Conservation (phyloP, 1,284 basidiomycete genomes). For the Cutaneotrichosporon dermatis region DNA sequence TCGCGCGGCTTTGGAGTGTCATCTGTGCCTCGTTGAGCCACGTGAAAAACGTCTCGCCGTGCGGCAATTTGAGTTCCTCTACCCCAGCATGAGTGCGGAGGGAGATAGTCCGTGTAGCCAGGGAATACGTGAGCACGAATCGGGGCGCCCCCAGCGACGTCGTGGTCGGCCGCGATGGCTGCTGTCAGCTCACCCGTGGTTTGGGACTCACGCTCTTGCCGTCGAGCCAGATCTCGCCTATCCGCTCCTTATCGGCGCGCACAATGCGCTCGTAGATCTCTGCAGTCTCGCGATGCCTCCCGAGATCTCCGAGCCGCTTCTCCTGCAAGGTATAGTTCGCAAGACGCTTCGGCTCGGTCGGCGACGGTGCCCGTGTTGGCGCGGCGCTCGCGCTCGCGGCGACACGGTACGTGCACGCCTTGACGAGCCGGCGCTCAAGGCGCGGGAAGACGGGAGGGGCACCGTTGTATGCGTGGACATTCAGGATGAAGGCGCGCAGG, state of each 20-base stretch:
- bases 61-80: conserved; percentile 12
- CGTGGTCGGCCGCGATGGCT: conserved; percentile 43
- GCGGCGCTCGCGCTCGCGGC: conserved; percentile 20
- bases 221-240: conserved; percentile 54
- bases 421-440: conserved; percentile 28
- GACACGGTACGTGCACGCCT: conserved; percentile 41
- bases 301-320: conserved; percentile 17
- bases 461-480: conserved; percentile 31
- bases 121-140: conserved; percentile 45
- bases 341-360: neutral
- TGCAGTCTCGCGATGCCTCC: conserved; percentile 28
- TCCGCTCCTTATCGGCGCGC: conserved; percentile 22
- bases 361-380: conserved; percentile 14
- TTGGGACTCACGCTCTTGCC: conserved; percentile 43
- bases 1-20: conserved; percentile 12
- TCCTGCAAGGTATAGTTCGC: conserved; percentile 23
- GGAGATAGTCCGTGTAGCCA: conserved; percentile 32
- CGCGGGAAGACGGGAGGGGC: conserved; percentile 32
- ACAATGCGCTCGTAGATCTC: conserved; percentile 50
- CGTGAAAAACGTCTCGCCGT: conserved; percentile 42
- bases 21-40: conserved; percentile 38
- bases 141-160: conserved; percentile 39
- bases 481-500: conserved; percentile 44
- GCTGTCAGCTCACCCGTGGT: neutral
- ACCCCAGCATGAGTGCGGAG: conserved; percentile 22